Evolutionary conservation across 192 early-diverging fungal genomes (phyloP).

Genomic region (Umbelopsis isabellina): DNA sequence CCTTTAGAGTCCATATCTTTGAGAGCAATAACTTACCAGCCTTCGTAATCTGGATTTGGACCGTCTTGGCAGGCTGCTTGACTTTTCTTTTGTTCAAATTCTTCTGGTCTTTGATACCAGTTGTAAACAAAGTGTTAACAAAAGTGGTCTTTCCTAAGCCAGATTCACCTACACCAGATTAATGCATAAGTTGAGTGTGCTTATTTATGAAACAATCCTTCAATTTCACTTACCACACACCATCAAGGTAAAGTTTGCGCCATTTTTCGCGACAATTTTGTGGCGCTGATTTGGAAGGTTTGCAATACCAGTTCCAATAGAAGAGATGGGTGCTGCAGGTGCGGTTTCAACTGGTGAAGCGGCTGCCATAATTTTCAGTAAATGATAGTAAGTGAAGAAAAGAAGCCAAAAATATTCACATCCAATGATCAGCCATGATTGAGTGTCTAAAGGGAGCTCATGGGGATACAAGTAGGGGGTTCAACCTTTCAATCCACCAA

Average conservation of each 20-base stretch:
- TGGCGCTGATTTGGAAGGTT: constrained; percentile 99
- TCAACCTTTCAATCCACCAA: constrained; percentile 1
- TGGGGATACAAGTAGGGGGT: constrained; percentile 5
- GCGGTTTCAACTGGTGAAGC: constrained; percentile 48
- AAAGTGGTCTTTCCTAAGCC: constrained; percentile 98
- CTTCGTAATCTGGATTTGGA: constrained; percentile 95
- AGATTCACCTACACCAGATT: constrained; percentile 78
- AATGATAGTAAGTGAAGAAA: constrained; percentile 20
- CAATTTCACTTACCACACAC: constrained; percentile 73
- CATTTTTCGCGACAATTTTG: constrained; percentile 96
- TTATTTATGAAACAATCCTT: background rate
- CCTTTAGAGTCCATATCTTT: background rate
- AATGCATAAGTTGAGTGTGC: too few relatives aligned
- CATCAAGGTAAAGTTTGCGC: constrained; percentile 95
- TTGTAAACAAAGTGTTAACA: constrained; percentile 98
- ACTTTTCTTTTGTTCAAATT: constrained; percentile 72
- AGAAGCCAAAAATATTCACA: constrained; percentile 10
- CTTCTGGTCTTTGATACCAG: constrained; percentile 91
- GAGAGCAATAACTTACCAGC: constrained; percentile 62
- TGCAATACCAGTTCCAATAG: constrained; percentile 90
- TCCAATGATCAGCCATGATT: background rate
- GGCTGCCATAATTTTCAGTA: constrained; percentile 17
- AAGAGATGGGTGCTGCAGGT: constrained; percentile 30
- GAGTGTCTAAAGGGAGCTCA: background rate
- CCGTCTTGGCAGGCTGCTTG: constrained; percentile 91